Evolutionary conservation across 169 alveolate genomes (phyloP), one percentile per base, ranked within the genome.

Genomic region (Cryptosporidium ryanae): DNA sequence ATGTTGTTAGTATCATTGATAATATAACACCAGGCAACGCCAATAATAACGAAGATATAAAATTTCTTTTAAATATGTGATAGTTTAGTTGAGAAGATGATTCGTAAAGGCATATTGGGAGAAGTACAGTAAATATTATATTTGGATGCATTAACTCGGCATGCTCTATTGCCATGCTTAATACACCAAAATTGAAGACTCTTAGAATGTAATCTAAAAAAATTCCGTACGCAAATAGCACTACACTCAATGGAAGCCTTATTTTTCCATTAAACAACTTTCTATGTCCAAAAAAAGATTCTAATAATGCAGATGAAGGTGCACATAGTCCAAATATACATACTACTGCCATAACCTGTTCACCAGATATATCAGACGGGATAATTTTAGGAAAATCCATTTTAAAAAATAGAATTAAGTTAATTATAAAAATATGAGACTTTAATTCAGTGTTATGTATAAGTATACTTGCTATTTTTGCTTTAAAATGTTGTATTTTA

Each of bases 1-100:
- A 50, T 21, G 93, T 89, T n/a, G 90, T 68, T n/a, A 90, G 46
- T 12, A 84, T 66, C 81, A 87, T 71, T 0, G 93, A 71, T 3
- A 70, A 63, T 1, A 84, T 82, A 21, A 90, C 66, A 10, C 89
- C 67, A 10, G 91, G 91, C 12, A 66, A 61, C 32, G 91, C 91
- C 54, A 61, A 32, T 6, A 89, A 31, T 15, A 82, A 65, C 5
- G 82, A 89, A 7, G 82, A 52, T 17, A 49, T 55, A n/a, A 66
- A 65, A 27, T 66, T 82, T 55, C 65, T 52, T 38, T 66, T 65
- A 29, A 82, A 89, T 8, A 84, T 76, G 61, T 84, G 91, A 59
- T 66, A 84, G 17, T 81, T 71, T 3, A 71, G 34, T 27, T 84
- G 82, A 38, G 84, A 84, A 13, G 91, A 83, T 7, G 91, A 84